Evolutionary conservation across 306 rosid genomes (phyloP), one percentile per base, ranked within the genome.

Genomic region (Malus fusca): DNA sequence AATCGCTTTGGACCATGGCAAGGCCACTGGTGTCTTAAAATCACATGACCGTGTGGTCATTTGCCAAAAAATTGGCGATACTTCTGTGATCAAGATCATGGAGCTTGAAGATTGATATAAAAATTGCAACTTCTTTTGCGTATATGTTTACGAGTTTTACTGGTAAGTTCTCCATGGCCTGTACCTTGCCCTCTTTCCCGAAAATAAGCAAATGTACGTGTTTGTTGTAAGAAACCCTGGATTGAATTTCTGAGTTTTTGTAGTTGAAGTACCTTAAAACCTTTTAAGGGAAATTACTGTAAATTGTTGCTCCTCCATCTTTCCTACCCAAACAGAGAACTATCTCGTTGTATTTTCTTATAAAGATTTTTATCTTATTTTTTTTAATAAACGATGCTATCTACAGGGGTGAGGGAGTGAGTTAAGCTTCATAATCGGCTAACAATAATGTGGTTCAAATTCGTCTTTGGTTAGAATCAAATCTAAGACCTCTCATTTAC

Each of bases 51-150:
- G 96, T 8, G 93, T 91, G 22, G 94, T 91, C 72, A 85, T 94
- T 60, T 94, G 98, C 86, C 98, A 91, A 88, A 94, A 94, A 83
- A 85, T 94, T 43, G 97, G 93, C 11, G 98, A 94, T 84, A 66
- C 91, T 53, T 87, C 89, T 8, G 91, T 94, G 26, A 92, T 94
- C 40, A 94, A 94, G 96, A 94, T 94, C 77, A 79, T 94, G 8
- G 98, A 94, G 93, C 95, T 94, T 19, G 98, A 94, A 83, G 97
- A 94, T 73, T 94, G 62, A 84, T 69, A 66, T 2, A 6, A 15
- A 33, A 11, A 11, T 23, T 37, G 42, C n/a, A 46, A 46, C 14
- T 23, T 62, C 19, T 22, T 63, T 62, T 6, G 9, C 5, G 5
- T 33, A 2, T 21, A 0, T 11, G 5, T 31, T 40, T 53, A 30